These are phyloP conservation scores for Naganishia randhawae DNA, from an alignment of 768 basidiomycete genomes.

Conservation along the genomic window DNA sequence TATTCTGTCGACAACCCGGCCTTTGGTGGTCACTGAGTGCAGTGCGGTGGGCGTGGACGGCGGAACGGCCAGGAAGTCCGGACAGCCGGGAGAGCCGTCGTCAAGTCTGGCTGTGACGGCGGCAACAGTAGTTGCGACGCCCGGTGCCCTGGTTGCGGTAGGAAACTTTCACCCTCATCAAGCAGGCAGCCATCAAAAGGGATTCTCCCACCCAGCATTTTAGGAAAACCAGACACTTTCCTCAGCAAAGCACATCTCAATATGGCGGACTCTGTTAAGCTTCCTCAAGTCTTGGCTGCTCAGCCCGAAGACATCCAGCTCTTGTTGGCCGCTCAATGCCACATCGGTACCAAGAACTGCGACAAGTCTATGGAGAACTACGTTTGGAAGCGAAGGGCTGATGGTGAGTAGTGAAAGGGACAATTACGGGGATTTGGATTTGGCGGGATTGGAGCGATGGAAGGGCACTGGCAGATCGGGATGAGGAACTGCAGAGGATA, in stretches of 20 bases:
- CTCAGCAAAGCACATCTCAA: conserved; percentile 23
- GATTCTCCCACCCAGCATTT: conserved; percentile 4
- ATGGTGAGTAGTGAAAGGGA: conserved; percentile 62
- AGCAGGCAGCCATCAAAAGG: conserved; percentile 23
- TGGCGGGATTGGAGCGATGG: neutral
- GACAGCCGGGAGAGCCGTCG: conserved; percentile 8
- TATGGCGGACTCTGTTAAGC: conserved; percentile 57
- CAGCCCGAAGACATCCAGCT: conserved; percentile 97
- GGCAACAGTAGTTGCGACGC: conserved; percentile 3
- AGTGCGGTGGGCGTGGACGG: neutral
- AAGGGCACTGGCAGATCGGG: neutral
- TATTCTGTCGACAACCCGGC: neutral
- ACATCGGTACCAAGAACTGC: conserved; percentile 98
- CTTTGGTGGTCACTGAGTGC: neutral
- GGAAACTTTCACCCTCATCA: conserved; percentile 17
- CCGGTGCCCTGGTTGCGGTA: conserved; percentile 12
- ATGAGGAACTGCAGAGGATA: neutral
- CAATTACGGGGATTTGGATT: neutral
- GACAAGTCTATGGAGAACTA: conserved; percentile 99
- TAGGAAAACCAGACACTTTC: conserved; percentile 5
- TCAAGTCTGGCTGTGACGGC: conserved; percentile 23
- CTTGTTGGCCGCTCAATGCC: conserved; percentile 89
- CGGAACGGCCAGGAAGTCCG: conserved; percentile 5
- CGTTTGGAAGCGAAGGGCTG: conserved; percentile 91
- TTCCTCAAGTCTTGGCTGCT: conserved; percentile 85